A percentile compares a stretch with the other conserved stretches of the same genome.
phyloP scores from a whole-genome alignment of 805 yeast species.

The Sungouiella blattae region DNA sequence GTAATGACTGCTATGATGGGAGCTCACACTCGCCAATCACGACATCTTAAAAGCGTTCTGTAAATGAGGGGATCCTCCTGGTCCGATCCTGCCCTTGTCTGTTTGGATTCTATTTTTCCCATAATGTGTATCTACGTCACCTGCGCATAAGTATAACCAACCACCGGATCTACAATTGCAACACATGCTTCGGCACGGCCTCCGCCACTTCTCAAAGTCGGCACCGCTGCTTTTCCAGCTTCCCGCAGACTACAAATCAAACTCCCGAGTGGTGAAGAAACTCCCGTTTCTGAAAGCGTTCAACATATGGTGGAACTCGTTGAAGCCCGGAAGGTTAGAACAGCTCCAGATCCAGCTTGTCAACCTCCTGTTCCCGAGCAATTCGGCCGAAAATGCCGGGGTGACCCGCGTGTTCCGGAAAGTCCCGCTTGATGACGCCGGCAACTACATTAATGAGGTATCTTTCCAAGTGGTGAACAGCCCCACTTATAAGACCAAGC shows the following conservation, averaged over 20 bases:
- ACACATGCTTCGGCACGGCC: background rate
- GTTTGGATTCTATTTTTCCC: too few species aligned
- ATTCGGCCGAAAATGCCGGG: conserved; percentile 18
- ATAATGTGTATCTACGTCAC: too few species aligned
- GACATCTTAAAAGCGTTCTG: too few species aligned
- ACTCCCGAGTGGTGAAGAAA: conserved; percentile 5
- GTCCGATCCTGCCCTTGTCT: too few species aligned
- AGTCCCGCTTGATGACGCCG: conserved; percentile 21
- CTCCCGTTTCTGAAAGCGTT: conserved; percentile 10
- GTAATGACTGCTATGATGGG: background rate
- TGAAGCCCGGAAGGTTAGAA: conserved; percentile 22
- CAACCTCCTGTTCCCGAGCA: conserved; percentile 29
- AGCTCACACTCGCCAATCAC: too few species aligned
- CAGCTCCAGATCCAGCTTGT: conserved; percentile 32
- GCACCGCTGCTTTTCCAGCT: conserved; percentile 6
- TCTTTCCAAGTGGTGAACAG: conserved; percentile 27
- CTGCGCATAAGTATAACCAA: too few species aligned
- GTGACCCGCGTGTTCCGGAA: conserved; percentile 17
- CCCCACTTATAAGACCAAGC: conserved; percentile 22
- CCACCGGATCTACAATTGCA: too few species aligned
- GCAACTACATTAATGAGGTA: conserved; percentile 34
- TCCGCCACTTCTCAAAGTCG: background rate
- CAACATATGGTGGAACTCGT: conserved; percentile 20
- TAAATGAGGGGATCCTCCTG: too few species aligned
- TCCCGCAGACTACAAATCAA: conserved; percentile 9